These are phyloP conservation scores for Nicotiana undulata DNA, from an alignment of 257 asterid species.

Conservation along the genomic window DNA sequence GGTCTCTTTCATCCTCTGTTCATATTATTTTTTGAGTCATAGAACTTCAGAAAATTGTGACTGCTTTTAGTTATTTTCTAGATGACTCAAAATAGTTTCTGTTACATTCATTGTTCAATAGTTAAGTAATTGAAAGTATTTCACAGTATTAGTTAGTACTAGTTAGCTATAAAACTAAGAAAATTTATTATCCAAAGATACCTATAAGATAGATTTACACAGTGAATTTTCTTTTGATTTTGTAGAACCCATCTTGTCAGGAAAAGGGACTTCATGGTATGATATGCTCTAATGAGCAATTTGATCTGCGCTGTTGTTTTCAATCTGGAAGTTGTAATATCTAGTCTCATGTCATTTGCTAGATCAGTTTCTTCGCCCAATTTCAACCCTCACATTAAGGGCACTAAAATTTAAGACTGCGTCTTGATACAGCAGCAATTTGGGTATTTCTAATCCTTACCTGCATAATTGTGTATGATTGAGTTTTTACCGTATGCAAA, in stretches of 20 bases:
- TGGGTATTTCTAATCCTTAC: neutral
- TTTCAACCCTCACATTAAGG: neutral
- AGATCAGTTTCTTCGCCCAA: neutral
- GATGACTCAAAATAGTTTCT: neutral
- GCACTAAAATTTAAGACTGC: neutral
- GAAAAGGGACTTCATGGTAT: neutral
- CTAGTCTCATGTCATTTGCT: neutral
- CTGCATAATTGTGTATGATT: neutral
- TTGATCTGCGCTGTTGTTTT: neutral
- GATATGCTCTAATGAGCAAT: neutral
- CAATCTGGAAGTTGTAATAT: neutral
- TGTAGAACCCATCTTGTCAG: neutral
- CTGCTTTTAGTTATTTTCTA: neutral
- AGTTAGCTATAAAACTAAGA: neutral
- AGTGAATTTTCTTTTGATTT: neutral
- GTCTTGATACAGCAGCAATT: neutral
- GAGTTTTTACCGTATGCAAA: neutral
- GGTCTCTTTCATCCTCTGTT: conserved; percentile 17
- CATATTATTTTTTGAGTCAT: conserved; percentile 6
- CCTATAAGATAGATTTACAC: neutral
- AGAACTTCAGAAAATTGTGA: neutral
- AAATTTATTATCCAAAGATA: neutral
- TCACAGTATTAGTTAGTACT: neutral
- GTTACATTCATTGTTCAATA: neutral
- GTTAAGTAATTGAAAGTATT: neutral